A percentile compares a stretch with the other conserved stretches of the same genome.
These are phyloP conservation scores for Hyaloperonospora arabidopsidis DNA, from an alignment of 352 stramenopile species.

Conservation along the genomic window DNA sequence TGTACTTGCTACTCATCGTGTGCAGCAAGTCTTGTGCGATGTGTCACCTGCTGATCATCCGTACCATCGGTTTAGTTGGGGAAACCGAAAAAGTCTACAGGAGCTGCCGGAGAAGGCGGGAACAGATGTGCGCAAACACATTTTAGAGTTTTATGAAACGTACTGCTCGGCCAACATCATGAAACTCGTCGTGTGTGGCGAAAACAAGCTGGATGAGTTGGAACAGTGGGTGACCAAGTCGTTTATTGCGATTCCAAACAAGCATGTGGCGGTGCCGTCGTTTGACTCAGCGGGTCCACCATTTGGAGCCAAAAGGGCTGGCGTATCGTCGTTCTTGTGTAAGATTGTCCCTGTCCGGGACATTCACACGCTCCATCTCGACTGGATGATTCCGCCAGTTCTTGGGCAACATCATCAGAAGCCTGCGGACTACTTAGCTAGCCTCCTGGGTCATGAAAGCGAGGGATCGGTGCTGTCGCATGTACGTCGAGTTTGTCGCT, in stretches of 20 bases:
- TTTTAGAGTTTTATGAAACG: constrained; percentile 56
- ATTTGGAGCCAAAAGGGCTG: constrained; percentile 39
- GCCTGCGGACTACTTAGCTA: constrained; percentile 70
- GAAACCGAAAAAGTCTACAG: constrained; percentile 69
- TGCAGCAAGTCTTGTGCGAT: constrained; percentile 77
- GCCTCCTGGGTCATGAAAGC: constrained; percentile 74
- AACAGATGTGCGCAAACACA: constrained; percentile 53
- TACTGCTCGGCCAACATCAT: constrained; percentile 82
- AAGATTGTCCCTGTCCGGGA: constrained; percentile 69
- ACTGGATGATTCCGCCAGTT: constrained; percentile 73
- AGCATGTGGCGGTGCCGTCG: constrained; percentile 32
- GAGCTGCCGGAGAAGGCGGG: constrained; percentile 32
- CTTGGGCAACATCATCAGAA: constrained; percentile 68
- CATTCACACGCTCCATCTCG: constrained; percentile 66
- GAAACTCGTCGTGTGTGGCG: constrained; percentile 73
- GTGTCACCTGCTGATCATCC: constrained; percentile 44
- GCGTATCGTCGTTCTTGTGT: constrained; percentile 43
- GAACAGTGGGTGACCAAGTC: constrained; percentile 53
- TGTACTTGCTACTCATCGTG: constrained; percentile 9
- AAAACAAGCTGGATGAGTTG: constrained; percentile 64
- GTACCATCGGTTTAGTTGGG: constrained; percentile 81
- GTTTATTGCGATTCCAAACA: constrained; percentile 61
- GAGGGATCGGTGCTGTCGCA: constrained; percentile 75
- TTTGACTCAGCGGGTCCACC: constrained; percentile 38
- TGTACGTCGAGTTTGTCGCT: constrained; percentile 26